Conservation (phyloP, 2,329 filamentous ascomycete genomes). For the Penicillium sp. region DNA sequence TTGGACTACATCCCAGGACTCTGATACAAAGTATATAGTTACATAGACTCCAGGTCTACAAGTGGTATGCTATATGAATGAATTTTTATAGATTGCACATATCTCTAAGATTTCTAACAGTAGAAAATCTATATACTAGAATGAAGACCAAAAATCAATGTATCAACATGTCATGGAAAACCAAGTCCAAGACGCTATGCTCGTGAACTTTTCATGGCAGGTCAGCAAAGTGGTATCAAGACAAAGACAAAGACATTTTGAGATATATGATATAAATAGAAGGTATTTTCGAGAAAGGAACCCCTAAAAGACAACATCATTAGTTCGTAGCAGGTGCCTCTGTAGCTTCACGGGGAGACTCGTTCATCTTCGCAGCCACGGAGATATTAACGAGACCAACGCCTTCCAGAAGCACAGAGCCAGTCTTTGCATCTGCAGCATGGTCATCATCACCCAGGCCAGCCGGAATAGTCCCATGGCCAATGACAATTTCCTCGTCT, state of each 20-base stretch:
- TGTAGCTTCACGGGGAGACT: not conserved
- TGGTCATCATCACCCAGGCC: conserved; percentile 27
- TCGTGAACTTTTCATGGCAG: not conserved
- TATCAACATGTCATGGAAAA: not conserved
- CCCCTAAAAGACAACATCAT: not conserved
- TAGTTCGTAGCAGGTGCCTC: conserved; percentile 1
- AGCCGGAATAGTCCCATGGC: conserved; percentile 34
- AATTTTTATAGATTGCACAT: not conserved
- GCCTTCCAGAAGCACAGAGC: conserved; percentile 34
- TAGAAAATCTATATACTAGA: not conserved
- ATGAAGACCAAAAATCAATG: not conserved
- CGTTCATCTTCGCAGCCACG: conserved; percentile 8
- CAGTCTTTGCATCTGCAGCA: conserved; percentile 15
- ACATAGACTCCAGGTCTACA: not conserved
- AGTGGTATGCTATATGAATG: not conserved
- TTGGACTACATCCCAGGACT: not conserved
- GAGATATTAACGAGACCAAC: conserved; percentile 40
- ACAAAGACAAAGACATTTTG: not conserved
- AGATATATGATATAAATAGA: not conserved
- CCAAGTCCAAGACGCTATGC: conserved; percentile 11
- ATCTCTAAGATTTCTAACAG: not conserved
- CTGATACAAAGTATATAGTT: not conserved
- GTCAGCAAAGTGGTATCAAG: conserved; percentile 6
- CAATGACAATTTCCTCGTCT: conserved; percentile 42
- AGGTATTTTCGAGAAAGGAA: conserved; percentile 8